These are phyloP conservation scores for Botryotinia narcissicola DNA, from an alignment of 2,329 filamentous ascomycete genomes.

Conservation along the genomic window DNA sequence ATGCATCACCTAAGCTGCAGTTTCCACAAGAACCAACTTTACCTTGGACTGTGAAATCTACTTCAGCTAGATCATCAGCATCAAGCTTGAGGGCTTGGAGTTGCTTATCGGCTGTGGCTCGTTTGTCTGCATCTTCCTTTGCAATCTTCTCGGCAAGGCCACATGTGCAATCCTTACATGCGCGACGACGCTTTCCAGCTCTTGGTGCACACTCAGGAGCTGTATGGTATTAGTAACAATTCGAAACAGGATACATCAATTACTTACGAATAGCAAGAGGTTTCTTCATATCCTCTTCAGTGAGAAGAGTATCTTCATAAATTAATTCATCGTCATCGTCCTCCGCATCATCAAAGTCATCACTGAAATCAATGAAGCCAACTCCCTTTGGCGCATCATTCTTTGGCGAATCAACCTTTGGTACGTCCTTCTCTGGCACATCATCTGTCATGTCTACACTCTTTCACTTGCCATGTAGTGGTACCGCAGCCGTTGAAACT, in stretches of 20 bases:
- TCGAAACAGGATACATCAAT: neutral
- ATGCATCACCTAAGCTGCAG: constrained; percentile 89
- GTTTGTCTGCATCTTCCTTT: constrained; percentile 74
- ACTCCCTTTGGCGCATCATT: constrained; percentile 51
- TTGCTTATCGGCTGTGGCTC: constrained; percentile 60
- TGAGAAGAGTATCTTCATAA: constrained; percentile 84
- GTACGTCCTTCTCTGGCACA: constrained; percentile 20
- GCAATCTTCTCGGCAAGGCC: constrained; percentile 83
- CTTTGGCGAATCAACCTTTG: neutral
- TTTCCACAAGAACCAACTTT: constrained; percentile 95
- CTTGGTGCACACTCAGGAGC: constrained; percentile 86
- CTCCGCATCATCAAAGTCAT: constrained; percentile 47
- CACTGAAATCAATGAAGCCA: constrained; percentile 64
- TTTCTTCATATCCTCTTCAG: constrained; percentile 76
- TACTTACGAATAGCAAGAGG: constrained; percentile 78
- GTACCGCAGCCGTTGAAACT: constrained; percentile 36
- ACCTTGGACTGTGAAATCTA: constrained; percentile 97
- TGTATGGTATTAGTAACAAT: constrained; percentile 38
- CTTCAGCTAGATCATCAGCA: constrained; percentile 76
- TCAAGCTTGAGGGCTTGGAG: constrained; percentile 69
- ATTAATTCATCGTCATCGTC: constrained; percentile 79
- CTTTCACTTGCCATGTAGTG: constrained; percentile 33
- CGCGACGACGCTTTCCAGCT: constrained; percentile 81
- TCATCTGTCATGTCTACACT: constrained; percentile 30
- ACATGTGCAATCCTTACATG: constrained; percentile 98